Conservation (phyloP, 1,284 basidiomycete genomes). For the Stereum hirsutum region DNA sequence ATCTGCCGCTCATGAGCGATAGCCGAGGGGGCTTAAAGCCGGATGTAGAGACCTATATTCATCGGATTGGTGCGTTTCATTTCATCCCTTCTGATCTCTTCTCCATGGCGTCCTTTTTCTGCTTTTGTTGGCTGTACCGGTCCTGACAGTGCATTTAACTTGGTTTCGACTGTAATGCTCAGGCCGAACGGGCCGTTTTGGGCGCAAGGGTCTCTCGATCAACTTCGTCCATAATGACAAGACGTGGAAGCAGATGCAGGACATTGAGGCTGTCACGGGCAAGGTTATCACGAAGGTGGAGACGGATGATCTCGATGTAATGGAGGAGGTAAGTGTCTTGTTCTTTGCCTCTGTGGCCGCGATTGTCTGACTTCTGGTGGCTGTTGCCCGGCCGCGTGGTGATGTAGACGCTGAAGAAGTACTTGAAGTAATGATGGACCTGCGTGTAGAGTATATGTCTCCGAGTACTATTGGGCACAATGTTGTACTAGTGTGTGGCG, state of each 20-base stretch:
- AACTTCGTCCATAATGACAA: slow-evolving; percentile 88
- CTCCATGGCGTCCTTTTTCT: slow-evolving; percentile 2
- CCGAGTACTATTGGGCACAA: too few species aligned
- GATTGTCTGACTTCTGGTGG: too few species aligned
- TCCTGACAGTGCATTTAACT: slow-evolving; percentile 1
- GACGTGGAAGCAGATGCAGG: slow-evolving; percentile 81
- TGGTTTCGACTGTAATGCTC: slow-evolving; percentile 1
- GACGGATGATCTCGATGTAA: slow-evolving; percentile 79
- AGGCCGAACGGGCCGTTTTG: slow-evolving; percentile 95
- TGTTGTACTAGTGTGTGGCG: too few species aligned
- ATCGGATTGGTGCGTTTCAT: slow-evolving; percentile 80
- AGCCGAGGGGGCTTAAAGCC: slow-evolving; percentile 42
- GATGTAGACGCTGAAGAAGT: too few species aligned
- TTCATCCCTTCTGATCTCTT: not conserved
- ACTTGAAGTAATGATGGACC: too few species aligned
- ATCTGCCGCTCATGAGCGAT: slow-evolving; percentile 82
- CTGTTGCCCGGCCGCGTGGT: not conserved
- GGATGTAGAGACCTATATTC: slow-evolving; percentile 96
- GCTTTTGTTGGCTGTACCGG: not conserved
- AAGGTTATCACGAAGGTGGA: slow-evolving; percentile 75
- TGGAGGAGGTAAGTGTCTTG: slow-evolving; percentile 78
- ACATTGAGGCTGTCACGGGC: slow-evolving; percentile 71
- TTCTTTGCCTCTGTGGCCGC: too few species aligned
- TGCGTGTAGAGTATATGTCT: too few species aligned
- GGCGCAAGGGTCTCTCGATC: slow-evolving; percentile 91